A percentile compares a stretch with the other conserved stretches of the same genome.
phyloP scores from a whole-genome alignment of 371 early-diverging fungal species.

The Saksenaea oblongispora region DNA sequence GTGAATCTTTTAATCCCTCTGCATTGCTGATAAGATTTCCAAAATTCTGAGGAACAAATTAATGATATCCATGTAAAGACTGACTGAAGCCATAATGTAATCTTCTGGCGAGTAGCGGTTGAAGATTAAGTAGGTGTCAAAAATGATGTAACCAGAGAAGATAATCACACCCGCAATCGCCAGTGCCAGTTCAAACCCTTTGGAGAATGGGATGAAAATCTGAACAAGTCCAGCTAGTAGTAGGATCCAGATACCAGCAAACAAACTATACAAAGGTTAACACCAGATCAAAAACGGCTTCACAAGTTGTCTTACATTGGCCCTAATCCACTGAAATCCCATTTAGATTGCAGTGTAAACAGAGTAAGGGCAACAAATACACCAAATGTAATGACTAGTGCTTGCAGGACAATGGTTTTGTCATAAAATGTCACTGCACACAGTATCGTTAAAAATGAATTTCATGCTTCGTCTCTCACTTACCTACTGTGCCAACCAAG shows the following conservation, averaged over 20 bases:
- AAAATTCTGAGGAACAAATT: conserved; percentile 80
- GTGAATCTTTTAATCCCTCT: conserved; percentile 19
- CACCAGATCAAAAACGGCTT: not conserved
- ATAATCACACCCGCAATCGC: conserved; percentile 64
- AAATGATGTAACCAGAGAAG: conserved; percentile 76
- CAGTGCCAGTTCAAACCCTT: conserved; percentile 61
- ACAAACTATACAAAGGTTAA: conserved; percentile 40
- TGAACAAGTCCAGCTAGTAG: conserved; percentile 65
- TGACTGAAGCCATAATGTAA: conserved; percentile 74
- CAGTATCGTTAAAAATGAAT: not conserved
- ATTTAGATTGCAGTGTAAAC: conserved; percentile 76
- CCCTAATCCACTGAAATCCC: conserved; percentile 71
- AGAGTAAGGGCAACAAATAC: conserved; percentile 74
- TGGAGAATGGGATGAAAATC: conserved; percentile 74
- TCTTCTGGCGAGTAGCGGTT: conserved; percentile 74
- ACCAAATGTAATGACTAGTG: conserved; percentile 71
- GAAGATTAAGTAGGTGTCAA: conserved; percentile 74
- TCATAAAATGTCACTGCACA: conserved; percentile 56
- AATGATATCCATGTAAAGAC: conserved; percentile 79
- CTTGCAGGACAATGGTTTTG: conserved; percentile 66
- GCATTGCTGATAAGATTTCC: conserved; percentile 49
- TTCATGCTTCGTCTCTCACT: conserved; percentile 4
- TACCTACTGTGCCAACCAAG: conserved; percentile 64
- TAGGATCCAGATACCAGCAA: conserved; percentile 61
- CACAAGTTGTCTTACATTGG: conserved; percentile 46